A percentile compares a stretch with the other conserved stretches of the same genome.
phyloP scores from a whole-genome alignment of 2,329 filamentous ascomycete genomes.

The Monilinia polystroma region DNA sequence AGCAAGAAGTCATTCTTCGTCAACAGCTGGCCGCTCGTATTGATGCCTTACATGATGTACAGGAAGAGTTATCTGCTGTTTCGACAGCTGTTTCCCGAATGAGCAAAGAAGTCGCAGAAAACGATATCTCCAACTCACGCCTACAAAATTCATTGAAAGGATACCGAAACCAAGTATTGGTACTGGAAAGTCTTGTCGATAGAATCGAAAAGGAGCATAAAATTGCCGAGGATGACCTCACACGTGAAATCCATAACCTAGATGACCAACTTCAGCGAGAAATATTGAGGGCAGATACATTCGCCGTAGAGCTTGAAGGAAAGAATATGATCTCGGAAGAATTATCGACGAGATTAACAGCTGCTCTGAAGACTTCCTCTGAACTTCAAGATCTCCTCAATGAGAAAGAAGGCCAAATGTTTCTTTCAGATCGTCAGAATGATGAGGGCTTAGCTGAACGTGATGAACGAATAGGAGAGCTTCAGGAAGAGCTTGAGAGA shows the following conservation, averaged over 20 bases:
- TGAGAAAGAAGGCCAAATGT: slow-evolving; percentile 24
- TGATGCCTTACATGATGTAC: slow-evolving; percentile 50
- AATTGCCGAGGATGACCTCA: slow-evolving; percentile 25
- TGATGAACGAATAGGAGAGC: slow-evolving; percentile 51
- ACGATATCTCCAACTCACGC: slow-evolving; percentile 49
- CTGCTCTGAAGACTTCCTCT: slow-evolving; percentile 44
- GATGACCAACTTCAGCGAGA: slow-evolving; percentile 42
- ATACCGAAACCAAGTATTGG: slow-evolving; percentile 54
- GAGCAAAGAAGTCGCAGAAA: slow-evolving; percentile 33
- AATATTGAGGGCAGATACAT: slow-evolving; percentile 38
- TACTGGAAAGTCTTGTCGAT: slow-evolving; percentile 54
- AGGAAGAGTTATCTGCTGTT: slow-evolving; percentile 43
- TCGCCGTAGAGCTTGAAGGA: slow-evolving; percentile 39
- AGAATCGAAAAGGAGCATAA: slow-evolving; percentile 46
- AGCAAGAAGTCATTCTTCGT: slow-evolving; percentile 54
- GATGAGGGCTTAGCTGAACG: slow-evolving; percentile 51
- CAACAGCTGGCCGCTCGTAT: slow-evolving; percentile 56
- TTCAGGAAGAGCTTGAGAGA: slow-evolving; percentile 50
- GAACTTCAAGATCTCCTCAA: slow-evolving; percentile 42
- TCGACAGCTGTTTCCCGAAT: slow-evolving; percentile 27
- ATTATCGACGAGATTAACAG: slow-evolving; percentile 48
- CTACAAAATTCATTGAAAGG: slow-evolving; percentile 53
- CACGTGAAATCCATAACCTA: slow-evolving; percentile 26
- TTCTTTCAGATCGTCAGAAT: slow-evolving; percentile 36
- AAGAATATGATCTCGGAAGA: slow-evolving; percentile 44